Percentiles rank a stretch among this genome's conserved stretches.
Conservation (phyloP, 495 filamentous ascomycete species). For the Aspergillus sclerotiicarbonarius region DNA sequence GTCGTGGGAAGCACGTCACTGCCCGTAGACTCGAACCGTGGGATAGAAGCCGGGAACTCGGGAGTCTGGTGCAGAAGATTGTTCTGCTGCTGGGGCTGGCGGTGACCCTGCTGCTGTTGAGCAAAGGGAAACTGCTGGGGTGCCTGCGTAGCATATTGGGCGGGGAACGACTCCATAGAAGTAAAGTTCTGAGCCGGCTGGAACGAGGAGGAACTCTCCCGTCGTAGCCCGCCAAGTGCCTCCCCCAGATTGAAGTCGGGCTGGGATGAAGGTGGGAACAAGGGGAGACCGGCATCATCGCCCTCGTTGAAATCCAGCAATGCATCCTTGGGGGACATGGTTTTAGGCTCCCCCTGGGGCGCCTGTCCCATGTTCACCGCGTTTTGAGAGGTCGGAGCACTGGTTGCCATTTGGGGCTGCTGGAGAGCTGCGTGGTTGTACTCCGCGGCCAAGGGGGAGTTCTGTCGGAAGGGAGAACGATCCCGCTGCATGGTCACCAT, state of each 20-base stretch:
- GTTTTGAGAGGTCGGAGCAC: constrained; percentile 38
- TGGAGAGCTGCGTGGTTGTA: constrained; percentile 30
- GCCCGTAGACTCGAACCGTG: constrained; percentile 63
- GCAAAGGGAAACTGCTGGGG: constrained; percentile 32
- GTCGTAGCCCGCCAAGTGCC: constrained; percentile 33
- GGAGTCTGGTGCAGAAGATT: constrained; percentile 47
- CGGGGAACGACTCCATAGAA: constrained; percentile 41
- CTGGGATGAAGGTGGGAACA: constrained; percentile 59
- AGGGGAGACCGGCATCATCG: constrained; percentile 62
- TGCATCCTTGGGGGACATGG: constrained; percentile 95
- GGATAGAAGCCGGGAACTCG: constrained; percentile 61
- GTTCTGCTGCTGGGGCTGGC: constrained; percentile 32
- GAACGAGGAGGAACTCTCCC: constrained; percentile 48
- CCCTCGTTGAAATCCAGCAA: constrained; percentile 77
- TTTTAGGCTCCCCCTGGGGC: constrained; percentile 57
- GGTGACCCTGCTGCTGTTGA: constrained; percentile 57
- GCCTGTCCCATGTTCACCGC: constrained; percentile 29
- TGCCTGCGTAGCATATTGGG: constrained; percentile 34
- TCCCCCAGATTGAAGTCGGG: constrained; percentile 43
- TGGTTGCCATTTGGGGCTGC: constrained; percentile 38
- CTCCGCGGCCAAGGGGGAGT: constrained; percentile 61
- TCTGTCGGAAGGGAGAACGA: constrained; percentile 78
- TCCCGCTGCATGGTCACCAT: constrained; percentile 57
- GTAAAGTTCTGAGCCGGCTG: constrained; percentile 40
- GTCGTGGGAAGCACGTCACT: constrained; percentile 45